phyloP scores from a whole-genome alignment of 129 eudicot species.

The Sambucus nigra region DNA sequence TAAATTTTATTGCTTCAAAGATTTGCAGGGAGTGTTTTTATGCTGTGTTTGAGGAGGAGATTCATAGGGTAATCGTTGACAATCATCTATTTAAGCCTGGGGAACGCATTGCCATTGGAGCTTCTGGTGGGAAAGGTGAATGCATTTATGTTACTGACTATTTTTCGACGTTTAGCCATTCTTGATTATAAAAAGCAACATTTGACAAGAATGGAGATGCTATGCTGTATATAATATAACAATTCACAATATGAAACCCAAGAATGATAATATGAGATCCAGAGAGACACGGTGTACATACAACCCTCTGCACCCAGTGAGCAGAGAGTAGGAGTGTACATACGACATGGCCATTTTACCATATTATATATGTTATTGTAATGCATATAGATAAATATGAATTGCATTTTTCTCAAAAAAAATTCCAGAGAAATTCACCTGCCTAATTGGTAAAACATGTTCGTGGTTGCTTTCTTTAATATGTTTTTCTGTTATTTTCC shows the following conservation, averaged over 20 bases:
- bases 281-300: not conserved
- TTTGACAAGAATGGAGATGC: not conserved
- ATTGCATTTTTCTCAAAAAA: no score
- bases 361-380: no score
- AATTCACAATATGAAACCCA: not conserved
- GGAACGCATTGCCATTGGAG: slow-evolving; percentile 90
- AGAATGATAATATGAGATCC: not conserved
- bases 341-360: no score
- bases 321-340: no score
- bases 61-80: slow-evolving; percentile 63
- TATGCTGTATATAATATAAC: not conserved
- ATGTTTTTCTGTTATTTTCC: no score
- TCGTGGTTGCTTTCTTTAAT: no score
- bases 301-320: no score
- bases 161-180: not conserved
- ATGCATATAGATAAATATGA: no score
- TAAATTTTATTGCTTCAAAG: slow-evolving; percentile 18
- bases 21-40: slow-evolving; percentile 94
- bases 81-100: slow-evolving; percentile 71
- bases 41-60: slow-evolving; percentile 79
- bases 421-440: no score
- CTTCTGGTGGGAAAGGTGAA: slow-evolving; percentile 96
- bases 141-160: not conserved
- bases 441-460: no score
- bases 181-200: slow-evolving; percentile 13